phyloP scores from a whole-genome alignment of 306 rosid species.

The Rosa multiflora region DNA sequence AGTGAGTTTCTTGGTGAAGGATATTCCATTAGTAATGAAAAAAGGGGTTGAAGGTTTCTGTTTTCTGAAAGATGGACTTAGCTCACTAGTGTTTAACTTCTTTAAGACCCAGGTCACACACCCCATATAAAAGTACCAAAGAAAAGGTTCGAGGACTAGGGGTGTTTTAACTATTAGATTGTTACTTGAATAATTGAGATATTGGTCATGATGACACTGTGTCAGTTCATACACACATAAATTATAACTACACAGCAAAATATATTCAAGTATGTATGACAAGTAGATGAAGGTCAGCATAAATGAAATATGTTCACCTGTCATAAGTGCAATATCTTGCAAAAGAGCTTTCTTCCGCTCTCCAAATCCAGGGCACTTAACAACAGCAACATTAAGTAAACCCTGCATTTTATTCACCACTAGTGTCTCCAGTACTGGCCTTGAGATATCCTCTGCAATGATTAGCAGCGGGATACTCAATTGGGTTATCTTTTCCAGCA shows the following conservation, averaged over 20 bases:
- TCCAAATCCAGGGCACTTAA: slow-evolving; percentile 83
- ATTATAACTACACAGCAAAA: not conserved
- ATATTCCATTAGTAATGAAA: too few species aligned
- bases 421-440: slow-evolving; percentile 72
- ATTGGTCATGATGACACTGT: not conserved
- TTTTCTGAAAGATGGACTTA: not conserved
- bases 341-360: slow-evolving; percentile 80
- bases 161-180: not conserved
- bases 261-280: not conserved
- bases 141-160: not conserved
- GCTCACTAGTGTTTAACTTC: not conserved
- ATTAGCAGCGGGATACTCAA: slow-evolving; percentile 84
- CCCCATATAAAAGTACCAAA: not conserved
- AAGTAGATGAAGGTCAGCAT: slow-evolving; percentile 3
- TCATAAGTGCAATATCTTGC: slow-evolving; percentile 95
- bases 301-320: slow-evolving; percentile 53
- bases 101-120: not conserved
- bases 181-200: not conserved
- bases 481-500: slow-evolving; percentile 85
- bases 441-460: slow-evolving; percentile 84
- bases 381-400: slow-evolving; percentile 75
- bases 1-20: not conserved
- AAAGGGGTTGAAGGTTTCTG: not conserved
- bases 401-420: slow-evolving; percentile 88
- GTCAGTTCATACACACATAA: not conserved